phyloP scores from a whole-genome alignment of 352 stramenopile species.

The Plasmopara viticola region DNA sequence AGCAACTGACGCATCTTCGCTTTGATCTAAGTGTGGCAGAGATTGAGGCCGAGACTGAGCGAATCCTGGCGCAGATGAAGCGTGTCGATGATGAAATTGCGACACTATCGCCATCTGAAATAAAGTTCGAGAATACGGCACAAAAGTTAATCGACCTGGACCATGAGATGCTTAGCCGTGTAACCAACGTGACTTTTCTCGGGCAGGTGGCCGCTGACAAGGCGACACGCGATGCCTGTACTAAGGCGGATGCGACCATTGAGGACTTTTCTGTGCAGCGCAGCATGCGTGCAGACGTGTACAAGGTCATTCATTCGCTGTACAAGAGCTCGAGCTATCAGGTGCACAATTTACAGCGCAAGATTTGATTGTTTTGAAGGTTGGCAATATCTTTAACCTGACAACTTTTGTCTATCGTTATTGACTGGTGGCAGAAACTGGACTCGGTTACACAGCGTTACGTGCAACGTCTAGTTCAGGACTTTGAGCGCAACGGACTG shows the following conservation, averaged over 20 bases:
- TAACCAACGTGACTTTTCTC: slow-evolving; percentile 84
- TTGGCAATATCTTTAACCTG: neutral
- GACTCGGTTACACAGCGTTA: slow-evolving; percentile 62
- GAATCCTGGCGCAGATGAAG: slow-evolving; percentile 66
- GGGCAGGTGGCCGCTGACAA: slow-evolving; percentile 66
- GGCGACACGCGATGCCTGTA: slow-evolving; percentile 72
- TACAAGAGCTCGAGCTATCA: slow-evolving; percentile 38
- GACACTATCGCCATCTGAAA: slow-evolving; percentile 23
- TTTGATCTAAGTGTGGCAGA: slow-evolving; percentile 69
- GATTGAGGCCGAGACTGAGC: slow-evolving; percentile 61
- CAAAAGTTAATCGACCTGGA: slow-evolving; percentile 78
- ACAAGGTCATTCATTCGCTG: slow-evolving; percentile 61
- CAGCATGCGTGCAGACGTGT: slow-evolving; percentile 81
- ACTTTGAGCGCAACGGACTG: slow-evolving; percentile 85
- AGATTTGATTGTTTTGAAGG: neutral
- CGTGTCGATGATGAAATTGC: slow-evolving; percentile 68
- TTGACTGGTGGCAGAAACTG: slow-evolving; percentile 33
- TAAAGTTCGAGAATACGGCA: slow-evolving; percentile 66
- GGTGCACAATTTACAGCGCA: slow-evolving; percentile 15
- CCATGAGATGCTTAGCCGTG: slow-evolving; percentile 75
- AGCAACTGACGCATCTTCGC: slow-evolving; percentile 54
- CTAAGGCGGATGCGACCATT: slow-evolving; percentile 74
- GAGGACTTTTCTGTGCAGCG: slow-evolving; percentile 67
- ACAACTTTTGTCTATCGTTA: neutral
- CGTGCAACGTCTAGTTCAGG: slow-evolving; percentile 62